Evolutionary conservation across 257 asterid species (phyloP), one percentile per base, ranked within the genome.

Genomic region (Solanum gandarillasii): DNA sequence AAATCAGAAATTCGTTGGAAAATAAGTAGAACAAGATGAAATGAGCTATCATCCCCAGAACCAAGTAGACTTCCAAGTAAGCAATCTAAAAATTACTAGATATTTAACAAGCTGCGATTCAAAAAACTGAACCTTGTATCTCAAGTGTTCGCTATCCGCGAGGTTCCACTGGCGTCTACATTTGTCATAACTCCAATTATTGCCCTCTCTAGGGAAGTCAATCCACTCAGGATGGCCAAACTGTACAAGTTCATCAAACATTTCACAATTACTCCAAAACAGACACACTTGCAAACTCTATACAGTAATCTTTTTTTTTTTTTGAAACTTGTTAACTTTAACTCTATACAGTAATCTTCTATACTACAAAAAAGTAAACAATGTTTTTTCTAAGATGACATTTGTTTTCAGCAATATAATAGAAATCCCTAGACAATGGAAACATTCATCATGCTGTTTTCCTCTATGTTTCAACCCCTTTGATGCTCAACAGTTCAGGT

Each of bases 171-270:
- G 98, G 71, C 99, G 99, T 84, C 98, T 91, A 91, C 99, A 97
- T 87, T 94, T 97, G 87, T 97, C 99, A 86, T 93, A 91, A 91
- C 98, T 95, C 98, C 98, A 97, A 58, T 87, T 93, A 90, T 97
- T 97, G 85, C 99, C 99, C 88, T 97, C 99, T 91, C 99, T 93
- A 58, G 99, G 99, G 87, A 97, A 97, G 94, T 97, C 99, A 78
- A 97, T 97, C 99, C 99, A 97, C 39, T 97, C 99, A 76, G 99
- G 99, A 91, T 97, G 99, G 88, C 99, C 99, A 91, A 95, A 97
- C 99, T 97, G 89, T 84, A 65, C n/a, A 43, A 31, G 58, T 25
- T 55, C 85, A 83, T 55, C 76, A 32, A 81, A 35, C 55, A 78
- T 41, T 38, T 48, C 75, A 83, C 20, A 46, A 29, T 48, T 48